phyloP scores from a whole-genome alignment of 2,329 filamentous ascomycete genomes.

The Rhynchosporium agropyri region DNA sequence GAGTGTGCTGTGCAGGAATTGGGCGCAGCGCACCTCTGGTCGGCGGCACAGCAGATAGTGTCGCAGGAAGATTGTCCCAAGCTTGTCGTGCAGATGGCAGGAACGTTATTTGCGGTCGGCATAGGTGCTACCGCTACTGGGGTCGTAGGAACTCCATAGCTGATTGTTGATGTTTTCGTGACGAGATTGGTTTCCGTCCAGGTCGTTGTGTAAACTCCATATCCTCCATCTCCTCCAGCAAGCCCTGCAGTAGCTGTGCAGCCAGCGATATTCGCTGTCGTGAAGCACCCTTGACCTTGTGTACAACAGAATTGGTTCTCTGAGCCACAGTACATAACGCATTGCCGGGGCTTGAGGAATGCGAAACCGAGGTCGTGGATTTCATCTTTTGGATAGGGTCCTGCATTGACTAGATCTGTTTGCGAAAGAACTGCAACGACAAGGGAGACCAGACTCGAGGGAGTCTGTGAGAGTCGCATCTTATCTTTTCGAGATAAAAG shows the following conservation, averaged over 20 bases:
- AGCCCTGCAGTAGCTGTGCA: slow-evolving; percentile 45
- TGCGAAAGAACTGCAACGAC: slow-evolving; percentile 47
- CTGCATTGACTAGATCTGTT: slow-evolving; percentile 45
- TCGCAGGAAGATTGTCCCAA: slow-evolving; percentile 65
- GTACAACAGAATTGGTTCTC: slow-evolving; percentile 60
- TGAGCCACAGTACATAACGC: slow-evolving; percentile 56
- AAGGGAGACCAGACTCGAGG: slow-evolving; percentile 41
- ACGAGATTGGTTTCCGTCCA: slow-evolving; percentile 58
- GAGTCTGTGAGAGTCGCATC: slow-evolving; percentile 44
- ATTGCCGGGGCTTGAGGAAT: slow-evolving; percentile 53
- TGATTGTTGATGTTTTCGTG: slow-evolving; percentile 60
- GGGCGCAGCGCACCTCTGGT: slow-evolving; percentile 62
- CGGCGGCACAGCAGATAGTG: slow-evolving; percentile 67
- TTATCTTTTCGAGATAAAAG: slow-evolving; percentile 31
- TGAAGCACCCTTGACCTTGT: slow-evolving; percentile 54
- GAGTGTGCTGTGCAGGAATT: slow-evolving; percentile 33
- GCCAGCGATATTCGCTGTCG: slow-evolving; percentile 52
- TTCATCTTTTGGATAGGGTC: slow-evolving; percentile 54
- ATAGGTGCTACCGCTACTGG: neutral
- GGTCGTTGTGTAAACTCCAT: slow-evolving; percentile 47
- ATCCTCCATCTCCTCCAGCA: slow-evolving; percentile 36
- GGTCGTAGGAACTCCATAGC: slow-evolving; percentile 18
- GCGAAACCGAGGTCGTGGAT: slow-evolving; percentile 52
- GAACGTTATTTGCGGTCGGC: slow-evolving; percentile 32
- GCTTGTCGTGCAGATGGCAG: slow-evolving; percentile 54